Conservation (phyloP, 345 rosid species). For the Eutrema japonicum region DNA sequence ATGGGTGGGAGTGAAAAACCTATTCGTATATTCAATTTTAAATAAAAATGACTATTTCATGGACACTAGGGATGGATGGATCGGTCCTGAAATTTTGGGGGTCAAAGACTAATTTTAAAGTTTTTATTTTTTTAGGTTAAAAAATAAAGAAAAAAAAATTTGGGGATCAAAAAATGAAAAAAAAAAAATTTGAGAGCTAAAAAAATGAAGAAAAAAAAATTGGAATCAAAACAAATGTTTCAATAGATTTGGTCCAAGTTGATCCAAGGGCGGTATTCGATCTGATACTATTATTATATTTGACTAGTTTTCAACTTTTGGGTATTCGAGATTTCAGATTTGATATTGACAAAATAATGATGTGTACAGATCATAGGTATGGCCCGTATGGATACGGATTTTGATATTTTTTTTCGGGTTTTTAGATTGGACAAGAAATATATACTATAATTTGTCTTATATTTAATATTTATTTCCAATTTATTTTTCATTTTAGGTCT, state of each 20-base stretch:
- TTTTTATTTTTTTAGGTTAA: no score
- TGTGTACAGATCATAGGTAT: constrained; percentile 24
- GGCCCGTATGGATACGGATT: constrained; percentile 23
- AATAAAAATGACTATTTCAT: no score
- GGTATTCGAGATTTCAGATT: constrained; percentile 13
- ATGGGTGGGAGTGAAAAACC: background rate
- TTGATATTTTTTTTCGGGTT: background rate
- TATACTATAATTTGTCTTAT: background rate
- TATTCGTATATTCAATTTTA: constrained; percentile 10
- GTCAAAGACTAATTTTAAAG: no score
- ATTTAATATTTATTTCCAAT: background rate
- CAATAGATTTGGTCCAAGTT: no score
- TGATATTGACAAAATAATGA: constrained; percentile 5
- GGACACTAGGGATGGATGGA: no score
- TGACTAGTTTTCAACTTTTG: background rate
- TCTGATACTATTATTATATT: background rate
- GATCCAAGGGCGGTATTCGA: no score
- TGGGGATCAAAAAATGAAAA: no score
- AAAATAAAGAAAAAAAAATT: no score
- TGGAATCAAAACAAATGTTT: no score
- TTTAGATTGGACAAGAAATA: background rate
- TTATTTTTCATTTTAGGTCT: background rate
- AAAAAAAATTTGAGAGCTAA: no score
- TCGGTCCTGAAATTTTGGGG: no score
- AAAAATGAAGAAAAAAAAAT: no score